These are phyloP conservation scores for Pseudocercospora crystallina DNA, from an alignment of 2,329 filamentous ascomycete species.

Conservation along the genomic window DNA sequence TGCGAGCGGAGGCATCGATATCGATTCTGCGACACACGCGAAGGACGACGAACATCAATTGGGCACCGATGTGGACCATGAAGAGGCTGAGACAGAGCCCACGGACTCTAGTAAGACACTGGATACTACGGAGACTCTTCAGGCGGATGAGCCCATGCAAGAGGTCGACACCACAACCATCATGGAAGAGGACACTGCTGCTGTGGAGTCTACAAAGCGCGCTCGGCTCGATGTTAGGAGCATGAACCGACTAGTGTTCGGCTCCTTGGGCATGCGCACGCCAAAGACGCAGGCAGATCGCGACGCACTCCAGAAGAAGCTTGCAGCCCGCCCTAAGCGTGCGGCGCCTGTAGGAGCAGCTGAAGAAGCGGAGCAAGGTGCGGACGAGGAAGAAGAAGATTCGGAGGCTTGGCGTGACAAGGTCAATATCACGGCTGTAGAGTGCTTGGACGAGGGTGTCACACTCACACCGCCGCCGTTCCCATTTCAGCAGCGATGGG, in stretches of 20 bases:
- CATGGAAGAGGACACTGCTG: slow-evolving; percentile 1
- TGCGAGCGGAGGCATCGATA: slow-evolving; percentile 17
- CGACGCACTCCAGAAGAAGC: slow-evolving; percentile 58
- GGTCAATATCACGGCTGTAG: slow-evolving; percentile 74
- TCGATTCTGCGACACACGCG: neutral
- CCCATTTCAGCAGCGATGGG: slow-evolving; percentile 83
- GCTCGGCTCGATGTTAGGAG: slow-evolving; percentile 58
- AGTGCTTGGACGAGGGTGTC: slow-evolving; percentile 73
- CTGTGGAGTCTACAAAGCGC: slow-evolving; percentile 31
- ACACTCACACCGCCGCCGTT: slow-evolving; percentile 77
- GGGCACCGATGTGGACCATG: slow-evolving; percentile 17
- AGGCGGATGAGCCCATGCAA: too few species aligned
- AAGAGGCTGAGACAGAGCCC: slow-evolving; percentile 21
- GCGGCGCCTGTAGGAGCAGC: slow-evolving; percentile 28
- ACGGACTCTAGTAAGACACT: neutral
- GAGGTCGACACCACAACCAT: neutral
- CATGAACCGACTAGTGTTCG: slow-evolving; percentile 68
- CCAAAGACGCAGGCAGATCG: slow-evolving; percentile 70
- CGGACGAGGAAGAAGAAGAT: slow-evolving; percentile 43
- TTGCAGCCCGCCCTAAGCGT: slow-evolving; percentile 36
- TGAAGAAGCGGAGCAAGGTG: slow-evolving; percentile 1
- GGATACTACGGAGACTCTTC: too few species aligned
- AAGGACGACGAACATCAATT: slow-evolving; percentile 6
- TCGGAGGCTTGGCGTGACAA: slow-evolving; percentile 70
- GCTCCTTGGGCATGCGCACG: slow-evolving; percentile 67